phyloP scores from a whole-genome alignment of 2,329 filamentous ascomycete genomes.

The Fusarium nodosum region DNA sequence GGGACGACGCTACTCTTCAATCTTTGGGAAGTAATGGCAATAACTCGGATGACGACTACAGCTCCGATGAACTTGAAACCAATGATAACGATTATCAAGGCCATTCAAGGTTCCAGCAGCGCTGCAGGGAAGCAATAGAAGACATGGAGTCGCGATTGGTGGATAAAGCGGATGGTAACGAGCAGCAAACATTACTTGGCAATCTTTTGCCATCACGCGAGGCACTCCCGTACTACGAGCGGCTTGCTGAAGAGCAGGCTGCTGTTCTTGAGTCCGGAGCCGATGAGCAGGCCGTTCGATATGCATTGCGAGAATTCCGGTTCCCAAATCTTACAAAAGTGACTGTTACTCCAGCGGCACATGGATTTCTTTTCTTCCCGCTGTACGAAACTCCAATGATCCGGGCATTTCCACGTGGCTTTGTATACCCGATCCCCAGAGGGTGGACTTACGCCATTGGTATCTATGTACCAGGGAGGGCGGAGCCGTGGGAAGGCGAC shows the following conservation, averaged over 20 bases:
- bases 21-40: background rate
- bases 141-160: background rate
- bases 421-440: conserved; percentile 4
- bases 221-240: background rate
- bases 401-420: conserved; percentile 7
- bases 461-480: background rate
- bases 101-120: background rate
- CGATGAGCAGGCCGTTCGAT: background rate
- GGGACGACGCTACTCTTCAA: conserved; percentile 2
- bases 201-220: background rate
- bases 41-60: background rate
- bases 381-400: conserved; percentile 22
- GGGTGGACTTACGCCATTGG: background rate
- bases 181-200: background rate
- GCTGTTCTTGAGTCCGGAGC: background rate
- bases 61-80: background rate
- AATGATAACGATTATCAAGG: background rate
- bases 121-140: background rate
- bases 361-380: conserved; percentile 8
- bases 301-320: background rate
- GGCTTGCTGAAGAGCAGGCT: background rate
- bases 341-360: background rate
- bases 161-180: background rate
- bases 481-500: background rate
- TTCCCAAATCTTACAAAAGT: background rate